phyloP scores from a whole-genome alignment of 805 yeast genomes.

The Priceomyces castillae region DNA sequence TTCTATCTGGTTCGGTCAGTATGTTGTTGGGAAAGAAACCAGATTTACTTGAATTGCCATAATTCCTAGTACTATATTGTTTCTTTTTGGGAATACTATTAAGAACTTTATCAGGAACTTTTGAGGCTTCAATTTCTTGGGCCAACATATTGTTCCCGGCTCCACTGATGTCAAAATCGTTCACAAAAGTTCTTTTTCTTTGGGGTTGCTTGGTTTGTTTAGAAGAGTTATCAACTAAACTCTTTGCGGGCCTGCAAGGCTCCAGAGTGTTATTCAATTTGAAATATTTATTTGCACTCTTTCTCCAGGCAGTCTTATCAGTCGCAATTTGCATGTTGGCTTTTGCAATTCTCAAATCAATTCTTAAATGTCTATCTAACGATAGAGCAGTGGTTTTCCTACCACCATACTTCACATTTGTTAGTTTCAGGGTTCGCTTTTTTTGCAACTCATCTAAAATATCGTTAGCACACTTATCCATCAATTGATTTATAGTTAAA shows the following conservation, averaged over 20 bases:
- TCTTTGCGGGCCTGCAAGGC: not conserved
- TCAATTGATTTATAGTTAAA: conserved; percentile 53
- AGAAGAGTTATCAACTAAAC: not conserved
- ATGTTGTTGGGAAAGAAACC: not conserved
- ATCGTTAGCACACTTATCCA: conserved; percentile 34
- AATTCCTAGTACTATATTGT: not conserved
- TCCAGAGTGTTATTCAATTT: conserved; percentile 4
- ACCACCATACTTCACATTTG: conserved; percentile 11
- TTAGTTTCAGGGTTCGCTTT: conserved; percentile 3
- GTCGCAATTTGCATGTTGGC: conserved; percentile 28
- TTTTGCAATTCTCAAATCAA: conserved; percentile 18
- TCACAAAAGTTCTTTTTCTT: not conserved
- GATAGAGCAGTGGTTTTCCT: conserved; percentile 28
- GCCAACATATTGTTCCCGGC: conserved; percentile 11
- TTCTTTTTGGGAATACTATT: not conserved
- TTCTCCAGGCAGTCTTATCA: conserved; percentile 25
- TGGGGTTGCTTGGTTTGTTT: not conserved
- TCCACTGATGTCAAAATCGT: conserved; percentile 9
- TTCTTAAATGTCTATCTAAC: conserved; percentile 22
- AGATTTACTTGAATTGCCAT: not conserved
- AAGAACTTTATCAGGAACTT: too few species aligned
- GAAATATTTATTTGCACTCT: conserved; percentile 14
- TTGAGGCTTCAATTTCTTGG: conserved; percentile 1
- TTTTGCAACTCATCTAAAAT: conserved; percentile 9
- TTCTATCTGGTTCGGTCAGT: not conserved